Percentiles rank a stretch among this genome's conserved stretches.
Conservation (phyloP, 2,329 filamentous ascomycete species). For the Penicillium verrucosum region DNA sequence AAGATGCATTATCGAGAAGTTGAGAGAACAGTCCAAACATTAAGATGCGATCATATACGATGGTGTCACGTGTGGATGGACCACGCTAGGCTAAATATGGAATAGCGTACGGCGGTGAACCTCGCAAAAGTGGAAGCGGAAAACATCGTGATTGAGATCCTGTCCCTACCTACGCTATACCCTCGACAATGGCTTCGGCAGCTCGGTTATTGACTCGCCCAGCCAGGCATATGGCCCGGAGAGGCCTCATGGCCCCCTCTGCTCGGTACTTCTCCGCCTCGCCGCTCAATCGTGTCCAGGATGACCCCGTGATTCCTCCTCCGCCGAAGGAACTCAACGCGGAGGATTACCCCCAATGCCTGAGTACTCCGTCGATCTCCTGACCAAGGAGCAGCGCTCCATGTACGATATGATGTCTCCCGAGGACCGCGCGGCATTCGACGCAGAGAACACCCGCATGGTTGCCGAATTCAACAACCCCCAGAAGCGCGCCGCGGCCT, state of each 20-base stretch:
- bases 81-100: neutral
- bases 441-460: constrained; percentile 34
- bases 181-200: constrained; percentile 39
- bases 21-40: neutral
- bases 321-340: constrained; percentile 28
- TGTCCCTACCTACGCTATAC: constrained; percentile 13
- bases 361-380: constrained; percentile 37
- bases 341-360: constrained; percentile 30
- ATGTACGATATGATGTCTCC: constrained; percentile 41
- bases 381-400: constrained; percentile 34
- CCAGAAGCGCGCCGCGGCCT: constrained; percentile 25
- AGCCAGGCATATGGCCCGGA: constrained; percentile 32
- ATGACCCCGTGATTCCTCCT: constrained; percentile 33
- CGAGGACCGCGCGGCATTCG: constrained; percentile 36
- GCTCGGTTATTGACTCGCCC: constrained; percentile 39
- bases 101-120: constrained; percentile 10
- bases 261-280: constrained; percentile 37
- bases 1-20: neutral
- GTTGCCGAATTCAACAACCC: constrained; percentile 40
- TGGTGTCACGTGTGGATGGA: neutral
- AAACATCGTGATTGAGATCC: constrained; percentile 19
- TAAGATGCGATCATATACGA: neutral
- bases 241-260: constrained; percentile 25
- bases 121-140: constrained; percentile 17
- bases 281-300: constrained; percentile 31